Percentiles rank a stretch among this genome's conserved stretches.
These are phyloP conservation scores for Elsinoe batatas DNA, from an alignment of 2,329 filamentous ascomycete species.

Conservation along the genomic window DNA sequence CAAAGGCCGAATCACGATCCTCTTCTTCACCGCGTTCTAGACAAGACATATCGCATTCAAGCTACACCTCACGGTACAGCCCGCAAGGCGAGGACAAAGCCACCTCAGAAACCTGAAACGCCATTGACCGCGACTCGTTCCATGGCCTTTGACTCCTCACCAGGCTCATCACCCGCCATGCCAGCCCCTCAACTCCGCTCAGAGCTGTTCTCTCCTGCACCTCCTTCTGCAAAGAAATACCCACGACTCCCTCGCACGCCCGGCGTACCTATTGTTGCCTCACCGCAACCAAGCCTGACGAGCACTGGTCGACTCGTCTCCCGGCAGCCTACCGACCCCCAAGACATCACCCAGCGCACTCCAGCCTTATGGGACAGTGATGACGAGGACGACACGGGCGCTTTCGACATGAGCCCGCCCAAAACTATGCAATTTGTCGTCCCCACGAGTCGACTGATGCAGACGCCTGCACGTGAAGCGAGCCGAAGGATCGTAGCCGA, in stretches of 20 bases:
- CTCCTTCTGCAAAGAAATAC: conserved; percentile 14
- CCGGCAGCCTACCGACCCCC: conserved; percentile 21
- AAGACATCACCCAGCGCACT: conserved; percentile 36
- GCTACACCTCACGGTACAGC: conserved; percentile 67
- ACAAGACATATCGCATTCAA: conserved; percentile 90
- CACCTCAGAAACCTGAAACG: conserved; percentile 26
- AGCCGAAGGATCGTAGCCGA: conserved; percentile 74
- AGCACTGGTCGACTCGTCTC: conserved; percentile 28
- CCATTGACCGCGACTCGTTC: conserved; percentile 29
- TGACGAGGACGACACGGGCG: conserved; percentile 47
- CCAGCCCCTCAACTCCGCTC: conserved; percentile 73
- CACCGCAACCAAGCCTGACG: conserved; percentile 54
- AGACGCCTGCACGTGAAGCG: conserved; percentile 74
- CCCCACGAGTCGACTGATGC: conserved; percentile 64
- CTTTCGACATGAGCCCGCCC: conserved; percentile 60
- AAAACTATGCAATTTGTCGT: conserved; percentile 86
- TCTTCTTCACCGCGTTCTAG: conserved; percentile 79
- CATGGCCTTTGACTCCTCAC: conserved; percentile 32
- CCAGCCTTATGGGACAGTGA: conserved; percentile 64
- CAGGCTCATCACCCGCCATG: conserved; percentile 52
- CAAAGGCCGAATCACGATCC: conserved; percentile 52
- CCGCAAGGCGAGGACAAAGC: conserved; percentile 29
- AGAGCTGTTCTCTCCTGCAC: conserved; percentile 56
- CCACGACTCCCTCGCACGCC: conserved; percentile 54
- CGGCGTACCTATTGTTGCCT: conserved; percentile 54